Evolutionary conservation across 2,329 filamentous ascomycete species (phyloP).

Genomic region (Alternaria infectoria): DNA sequence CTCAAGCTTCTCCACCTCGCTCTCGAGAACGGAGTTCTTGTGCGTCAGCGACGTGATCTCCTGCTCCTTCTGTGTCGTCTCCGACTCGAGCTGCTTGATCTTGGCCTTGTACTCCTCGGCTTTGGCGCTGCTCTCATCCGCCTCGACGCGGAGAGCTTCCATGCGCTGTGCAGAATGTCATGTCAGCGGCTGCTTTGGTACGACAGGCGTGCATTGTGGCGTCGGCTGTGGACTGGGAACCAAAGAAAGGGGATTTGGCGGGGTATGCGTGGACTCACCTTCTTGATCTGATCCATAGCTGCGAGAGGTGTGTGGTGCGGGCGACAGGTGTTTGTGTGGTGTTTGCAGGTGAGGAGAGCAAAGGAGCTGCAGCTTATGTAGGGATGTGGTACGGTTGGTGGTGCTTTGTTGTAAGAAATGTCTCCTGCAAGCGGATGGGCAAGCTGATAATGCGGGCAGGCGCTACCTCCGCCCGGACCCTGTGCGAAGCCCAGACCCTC

Average conservation of each 20-base stretch:
- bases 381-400: slow-evolving; percentile 11
- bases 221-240: slow-evolving; percentile 14
- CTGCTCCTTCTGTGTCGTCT: slow-evolving; percentile 95
- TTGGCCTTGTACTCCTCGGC: slow-evolving; percentile 86
- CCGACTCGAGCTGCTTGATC: slow-evolving; percentile 90
- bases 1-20: slow-evolving; percentile 93
- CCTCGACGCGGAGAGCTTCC: slow-evolving; percentile 91
- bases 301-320: slow-evolving; percentile 18
- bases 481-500: slow-evolving; percentile 18
- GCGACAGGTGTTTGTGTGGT: slow-evolving; percentile 5
- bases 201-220: slow-evolving; percentile 11
- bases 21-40: slow-evolving; percentile 91
- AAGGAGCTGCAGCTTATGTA: slow-evolving; percentile 10
- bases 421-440: slow-evolving; percentile 15
- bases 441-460: slow-evolving; percentile 40
- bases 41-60: slow-evolving; percentile 96
- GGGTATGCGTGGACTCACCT: slow-evolving; percentile 66
- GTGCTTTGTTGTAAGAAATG: slow-evolving; percentile 34
- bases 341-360: slow-evolving; percentile 5
- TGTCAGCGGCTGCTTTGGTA: slow-evolving; percentile 27
- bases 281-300: slow-evolving; percentile 86
- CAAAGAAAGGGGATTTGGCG: slow-evolving; percentile 36
- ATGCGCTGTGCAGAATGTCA: slow-evolving; percentile 71
- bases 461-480: slow-evolving; percentile 21
- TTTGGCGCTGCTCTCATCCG: slow-evolving; percentile 81